Percentiles rank a stretch among this genome's conserved stretches.
These are phyloP conservation scores for Penicillium maclennaniae DNA, from an alignment of 495 filamentous ascomycete genomes.

Conservation along the genomic window DNA sequence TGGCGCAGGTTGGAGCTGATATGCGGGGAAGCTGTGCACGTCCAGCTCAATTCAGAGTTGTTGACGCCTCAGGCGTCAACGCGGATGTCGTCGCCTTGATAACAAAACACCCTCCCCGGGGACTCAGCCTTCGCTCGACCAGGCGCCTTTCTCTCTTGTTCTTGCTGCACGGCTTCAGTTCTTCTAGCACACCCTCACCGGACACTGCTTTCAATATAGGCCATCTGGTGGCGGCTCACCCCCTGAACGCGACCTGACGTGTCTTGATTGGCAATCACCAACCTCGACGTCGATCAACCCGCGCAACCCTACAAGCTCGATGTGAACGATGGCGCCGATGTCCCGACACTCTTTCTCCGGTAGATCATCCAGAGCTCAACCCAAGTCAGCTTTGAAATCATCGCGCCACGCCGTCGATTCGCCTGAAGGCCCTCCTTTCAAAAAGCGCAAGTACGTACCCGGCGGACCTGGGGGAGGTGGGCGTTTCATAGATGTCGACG, in stretches of 20 bases:
- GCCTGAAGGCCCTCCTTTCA: slow-evolving; percentile 46
- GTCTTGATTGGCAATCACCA: slow-evolving; percentile 20
- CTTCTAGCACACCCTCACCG: background rate
- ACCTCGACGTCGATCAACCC: slow-evolving; percentile 14
- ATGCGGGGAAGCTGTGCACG: slow-evolving; percentile 26
- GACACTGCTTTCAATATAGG: background rate
- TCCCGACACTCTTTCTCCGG: slow-evolving; percentile 27
- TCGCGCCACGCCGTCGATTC: slow-evolving; percentile 32
- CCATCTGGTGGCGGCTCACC: background rate
- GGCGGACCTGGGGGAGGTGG: slow-evolving; percentile 78
- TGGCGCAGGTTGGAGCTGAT: slow-evolving; percentile 1
- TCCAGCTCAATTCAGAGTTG: slow-evolving; percentile 6
- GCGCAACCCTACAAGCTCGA: slow-evolving; percentile 7
- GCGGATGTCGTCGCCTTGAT: slow-evolving; percentile 29
- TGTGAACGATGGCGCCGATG: slow-evolving; percentile 21
- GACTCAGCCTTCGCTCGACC: slow-evolving; percentile 7
- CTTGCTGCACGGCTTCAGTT: background rate
- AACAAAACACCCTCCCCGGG: slow-evolving; percentile 12
- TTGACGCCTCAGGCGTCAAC: slow-evolving; percentile 23
- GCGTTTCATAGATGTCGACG: slow-evolving; percentile 65
- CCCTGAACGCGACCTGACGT: slow-evolving; percentile 21
- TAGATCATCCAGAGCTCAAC: slow-evolving; percentile 30
- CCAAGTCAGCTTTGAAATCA: slow-evolving; percentile 32
- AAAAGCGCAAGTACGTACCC: slow-evolving; percentile 64
- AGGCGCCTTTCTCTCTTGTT: slow-evolving; percentile 1